Percentiles rank a stretch among this genome's conserved stretches.
Evolutionary conservation across 2,329 filamentous ascomycete species (phyloP).

Genomic region (Arthrobotrys pseudoclavata): DNA sequence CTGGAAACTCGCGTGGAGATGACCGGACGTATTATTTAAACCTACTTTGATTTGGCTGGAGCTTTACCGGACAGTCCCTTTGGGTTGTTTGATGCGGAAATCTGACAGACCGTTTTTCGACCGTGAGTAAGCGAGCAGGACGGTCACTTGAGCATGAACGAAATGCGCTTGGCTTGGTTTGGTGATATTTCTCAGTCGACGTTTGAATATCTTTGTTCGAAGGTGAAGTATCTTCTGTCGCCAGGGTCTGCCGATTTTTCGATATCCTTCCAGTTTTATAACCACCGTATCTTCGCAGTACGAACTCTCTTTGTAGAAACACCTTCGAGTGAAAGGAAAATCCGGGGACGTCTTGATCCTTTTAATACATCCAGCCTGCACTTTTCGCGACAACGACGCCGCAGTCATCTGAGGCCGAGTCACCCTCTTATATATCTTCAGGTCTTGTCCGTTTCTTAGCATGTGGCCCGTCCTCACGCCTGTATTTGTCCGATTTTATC

Average conservation of each 20-base stretch:
- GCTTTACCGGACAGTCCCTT: neutral
- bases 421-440: conserved; percentile 23
- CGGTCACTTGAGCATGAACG: neutral
- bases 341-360: neutral
- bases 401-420: conserved; percentile 18
- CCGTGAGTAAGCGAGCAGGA: neutral
- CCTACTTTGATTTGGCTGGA: conserved; percentile 19
- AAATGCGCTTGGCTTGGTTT: neutral
- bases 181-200: no score
- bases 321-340: neutral
- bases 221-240: no score
- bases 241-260: no score
- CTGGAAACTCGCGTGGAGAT: neutral
- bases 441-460: conserved; percentile 7
- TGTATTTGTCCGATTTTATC: conserved; percentile 53
- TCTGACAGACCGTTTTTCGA: neutral
- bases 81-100: neutral
- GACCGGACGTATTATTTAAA: neutral
- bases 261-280: no score
- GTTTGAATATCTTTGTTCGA: no score
- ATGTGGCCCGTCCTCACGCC: conserved; percentile 54
- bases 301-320: no score
- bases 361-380: neutral
- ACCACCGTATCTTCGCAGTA: no score
- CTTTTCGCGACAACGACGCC: neutral